Evolutionary conservation across 2,329 filamentous ascomycete species (phyloP), one percentile per base, ranked within the genome.

Genomic region (Grosmannia clavigera): DNA sequence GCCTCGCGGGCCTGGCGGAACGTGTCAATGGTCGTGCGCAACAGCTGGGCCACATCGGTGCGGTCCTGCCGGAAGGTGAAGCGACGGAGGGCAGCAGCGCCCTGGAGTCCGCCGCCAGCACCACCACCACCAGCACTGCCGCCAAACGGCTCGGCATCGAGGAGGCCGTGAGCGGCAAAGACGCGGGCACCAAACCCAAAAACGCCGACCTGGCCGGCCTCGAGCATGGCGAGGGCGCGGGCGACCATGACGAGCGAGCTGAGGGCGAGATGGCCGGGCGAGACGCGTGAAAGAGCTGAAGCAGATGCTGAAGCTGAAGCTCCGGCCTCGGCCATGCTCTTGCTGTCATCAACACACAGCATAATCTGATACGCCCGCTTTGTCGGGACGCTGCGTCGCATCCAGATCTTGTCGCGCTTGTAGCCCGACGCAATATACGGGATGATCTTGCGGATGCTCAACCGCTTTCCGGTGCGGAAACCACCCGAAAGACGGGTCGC

Each of bases 401-500:
- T 95, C 94, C 94, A 99, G 74, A 99, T 99, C 79, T 99, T 99
- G 81, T 99, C 94, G 62, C 94, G 89, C 79, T 96, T 97, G 81
- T 96, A 99, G 70, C 88, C 87, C 0, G 92, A 97, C 1, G 95
- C 94, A 67, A 99, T 97, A 75, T 99, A 99, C 0, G 95, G 94
- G 68, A 99, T 99, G 74, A 99, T 99, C 66, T 92, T 90, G 75
- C 97, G 97, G 78, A 99, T 96, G 74, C 97, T 99, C 67, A 99
- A 89, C 0, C 94, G 87, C 73, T 99, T 99, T 64, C 94, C 94
- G 0, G 94, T 99, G 66, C 94, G 89, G 81, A 95, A 97, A 66
- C 95, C 91, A 52, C 94, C 94, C 2, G 92, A 92, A 63, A 99
- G 88, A 70, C 97, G 99, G 46, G 94, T 97, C 1, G 92, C 92